Evolutionary conservation across 306 rosid genomes (phyloP).

Genomic region (Hylodesmum podocarpum): DNA sequence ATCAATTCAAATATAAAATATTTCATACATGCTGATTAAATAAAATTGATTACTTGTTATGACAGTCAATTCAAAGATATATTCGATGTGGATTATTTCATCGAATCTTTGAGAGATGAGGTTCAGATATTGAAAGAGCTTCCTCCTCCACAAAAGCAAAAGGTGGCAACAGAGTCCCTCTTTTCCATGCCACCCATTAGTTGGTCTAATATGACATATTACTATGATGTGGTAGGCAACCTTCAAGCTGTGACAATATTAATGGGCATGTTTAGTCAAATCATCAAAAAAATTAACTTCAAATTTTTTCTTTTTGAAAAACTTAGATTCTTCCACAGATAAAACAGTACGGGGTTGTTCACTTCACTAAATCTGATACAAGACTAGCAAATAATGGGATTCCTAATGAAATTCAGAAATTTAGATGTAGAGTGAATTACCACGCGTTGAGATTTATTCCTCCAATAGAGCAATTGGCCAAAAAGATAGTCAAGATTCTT

Average conservation of each 20-base stretch:
- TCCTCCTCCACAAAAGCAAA: slow-evolving; percentile 54
- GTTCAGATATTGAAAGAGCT: slow-evolving; percentile 60
- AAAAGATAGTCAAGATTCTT: slow-evolving; percentile 57
- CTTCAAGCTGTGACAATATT: background rate
- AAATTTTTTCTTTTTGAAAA: background rate
- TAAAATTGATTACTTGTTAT: background rate
- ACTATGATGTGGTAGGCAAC: slow-evolving; percentile 50
- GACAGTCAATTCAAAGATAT: slow-evolving; percentile 59
- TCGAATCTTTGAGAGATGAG: slow-evolving; percentile 61
- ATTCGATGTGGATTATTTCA: slow-evolving; percentile 69
- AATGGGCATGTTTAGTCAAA: background rate
- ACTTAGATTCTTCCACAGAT: slow-evolving; percentile 75
- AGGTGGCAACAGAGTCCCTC: slow-evolving; percentile 41
- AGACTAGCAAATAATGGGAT: slow-evolving; percentile 69
- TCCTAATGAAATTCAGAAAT: slow-evolving; percentile 65
- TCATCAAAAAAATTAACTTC: background rate
- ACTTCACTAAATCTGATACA: slow-evolving; percentile 74
- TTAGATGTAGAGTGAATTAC: slow-evolving; percentile 69
- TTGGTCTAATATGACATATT: slow-evolving; percentile 84
- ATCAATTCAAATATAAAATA: no score
- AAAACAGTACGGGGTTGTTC: slow-evolving; percentile 53
- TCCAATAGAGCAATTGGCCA: slow-evolving; percentile 53
- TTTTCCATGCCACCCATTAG: slow-evolving; percentile 77
- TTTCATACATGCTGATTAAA: no score
- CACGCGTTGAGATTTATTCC: slow-evolving; percentile 64